Base-by-base conservation (phyloP, 2,329 filamentous ascomycete species). In the Colletotrichum sp. region DNA sequence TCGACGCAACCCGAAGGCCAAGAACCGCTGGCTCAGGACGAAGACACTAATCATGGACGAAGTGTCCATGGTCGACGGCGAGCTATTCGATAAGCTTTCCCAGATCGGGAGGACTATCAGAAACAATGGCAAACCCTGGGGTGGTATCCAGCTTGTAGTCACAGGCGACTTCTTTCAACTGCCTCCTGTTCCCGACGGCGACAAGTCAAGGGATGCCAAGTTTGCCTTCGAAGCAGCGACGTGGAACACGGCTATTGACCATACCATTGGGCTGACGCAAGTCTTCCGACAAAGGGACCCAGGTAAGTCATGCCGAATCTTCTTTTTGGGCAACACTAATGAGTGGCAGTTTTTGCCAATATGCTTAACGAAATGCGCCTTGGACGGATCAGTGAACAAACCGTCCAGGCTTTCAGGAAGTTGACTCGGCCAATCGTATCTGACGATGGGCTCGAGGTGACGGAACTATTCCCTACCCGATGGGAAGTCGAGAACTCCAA, bases 351-450 rank as follows among this genome's bases (percentile, higher is more conserved):
- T 28, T 99, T 99, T 84, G 97, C 97, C 15, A 89, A 90, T 7
- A 99, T 99, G 96, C 90, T 99, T 67, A 99, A 99, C 82, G 96
- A 99, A 84, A 98, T 99, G 95, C 93, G 97, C 65, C 88, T 99
- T 71, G 97, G 97, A 6, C 93, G 91, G 68, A 93, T 99, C 68
- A 94, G 91, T 36, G 89, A 92, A n/a, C 87, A 91, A 10, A 98
- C 96, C 0, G 93, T 98, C 39, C 87, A 90, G 10, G 91, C 93
- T 1, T 99, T 99, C 86, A 93, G 91, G 80, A 89, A 89, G 5
- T 87, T 99, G 5, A 91, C 92, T 30, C 89, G 97, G 30, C 92
- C 93, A 0, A 88, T 98, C 2, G 87, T 89, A 5, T 95, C 94
- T 78, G 88, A 94, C 63, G 96, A 98, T 81, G 91, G 92, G 5